These are phyloP conservation scores for Leishmania arabica DNA, from an alignment of 208 protist genomes.

Conservation along the genomic window DNA sequence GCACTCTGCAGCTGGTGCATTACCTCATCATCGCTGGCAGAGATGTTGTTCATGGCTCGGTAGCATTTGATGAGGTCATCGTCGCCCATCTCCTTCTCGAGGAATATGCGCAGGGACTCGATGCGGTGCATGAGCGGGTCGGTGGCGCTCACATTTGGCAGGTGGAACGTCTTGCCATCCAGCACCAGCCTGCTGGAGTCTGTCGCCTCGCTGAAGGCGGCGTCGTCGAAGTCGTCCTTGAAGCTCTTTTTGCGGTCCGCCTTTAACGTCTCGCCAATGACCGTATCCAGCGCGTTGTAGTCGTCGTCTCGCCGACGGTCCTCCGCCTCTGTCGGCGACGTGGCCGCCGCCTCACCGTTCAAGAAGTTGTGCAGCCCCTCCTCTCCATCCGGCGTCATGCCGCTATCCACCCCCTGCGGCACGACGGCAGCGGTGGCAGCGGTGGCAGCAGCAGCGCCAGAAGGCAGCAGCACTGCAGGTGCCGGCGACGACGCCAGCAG, in stretches of 20 bases:
- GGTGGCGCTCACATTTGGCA: constrained; percentile 74
- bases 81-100: constrained; percentile 85
- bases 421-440: neutral
- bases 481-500: neutral
- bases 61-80: constrained; percentile 72
- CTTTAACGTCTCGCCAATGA: constrained; percentile 60
- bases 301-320: constrained; percentile 55
- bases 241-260: constrained; percentile 4
- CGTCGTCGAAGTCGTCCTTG: constrained; percentile 75
- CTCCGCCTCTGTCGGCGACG: constrained; percentile 30
- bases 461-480: neutral
- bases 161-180: constrained; percentile 86
- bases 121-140: constrained; percentile 92
- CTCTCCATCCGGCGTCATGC: constrained; percentile 47
- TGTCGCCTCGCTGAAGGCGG: constrained; percentile 38
- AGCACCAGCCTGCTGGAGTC: constrained; percentile 81
- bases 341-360: constrained; percentile 56
- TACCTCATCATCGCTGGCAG: constrained; percentile 70
- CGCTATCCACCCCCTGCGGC: constrained; percentile 5
- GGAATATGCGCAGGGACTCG: constrained; percentile 88
- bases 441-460: neutral
- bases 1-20: constrained; percentile 65
- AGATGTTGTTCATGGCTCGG: constrained; percentile 76
- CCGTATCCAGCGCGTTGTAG: constrained; percentile 70
- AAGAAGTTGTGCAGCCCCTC: constrained; percentile 62